Base-by-base conservation (phyloP, 345 rosid species). In the Eucalyptus regnans region DNA sequence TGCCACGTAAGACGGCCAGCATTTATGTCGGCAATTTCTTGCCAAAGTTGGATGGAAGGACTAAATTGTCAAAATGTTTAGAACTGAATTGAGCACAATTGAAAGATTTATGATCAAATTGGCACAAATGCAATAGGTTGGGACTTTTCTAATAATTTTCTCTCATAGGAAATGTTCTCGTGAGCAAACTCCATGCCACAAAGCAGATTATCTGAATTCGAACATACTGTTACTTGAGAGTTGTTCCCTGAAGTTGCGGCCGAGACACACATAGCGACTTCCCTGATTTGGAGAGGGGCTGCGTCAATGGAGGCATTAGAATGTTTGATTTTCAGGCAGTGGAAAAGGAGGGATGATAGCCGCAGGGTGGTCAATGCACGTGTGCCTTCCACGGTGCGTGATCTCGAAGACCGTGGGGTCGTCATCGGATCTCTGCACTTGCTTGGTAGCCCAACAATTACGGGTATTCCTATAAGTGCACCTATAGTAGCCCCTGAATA, bases 371-470 rank as follows among this genome's bases (percentile, higher is more conserved):
- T 86, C 87, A 31, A 62, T 76, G 85, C 94, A 92, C 7, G 92
- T 87, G 88, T 93, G 94, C 44, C 50, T 66, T 80, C 92, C 92
- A 8, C 86, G 68, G 87, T 91, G 91, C 22, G 54, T 91, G 25
- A 93, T 88, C 27, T 93, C 89, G 18, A 91, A 90, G 68, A 90
- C 79, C 27, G 90, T 51, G 12, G 94, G 91, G 58, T 92, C 92
- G 23, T 90, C 87, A 50, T 89, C 90, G 29, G 90, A 90, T 89
- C 92, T 87, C 71, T 93, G 94, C 22, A 91, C 90, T 86, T 92
- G 94, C 84, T 90, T 93, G 22, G 85, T 89, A 54, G 94, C 94
- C 44, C 3, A 16, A 64, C 93, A 93, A 68, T 87, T 90, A 52
- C 64, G 90, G 9, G 50, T 56, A 49, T 86, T 22, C 16, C 33